phyloP scores from a whole-genome alignment of 176 grass and related monocot species.

The Eragrostis nindensis region DNA sequence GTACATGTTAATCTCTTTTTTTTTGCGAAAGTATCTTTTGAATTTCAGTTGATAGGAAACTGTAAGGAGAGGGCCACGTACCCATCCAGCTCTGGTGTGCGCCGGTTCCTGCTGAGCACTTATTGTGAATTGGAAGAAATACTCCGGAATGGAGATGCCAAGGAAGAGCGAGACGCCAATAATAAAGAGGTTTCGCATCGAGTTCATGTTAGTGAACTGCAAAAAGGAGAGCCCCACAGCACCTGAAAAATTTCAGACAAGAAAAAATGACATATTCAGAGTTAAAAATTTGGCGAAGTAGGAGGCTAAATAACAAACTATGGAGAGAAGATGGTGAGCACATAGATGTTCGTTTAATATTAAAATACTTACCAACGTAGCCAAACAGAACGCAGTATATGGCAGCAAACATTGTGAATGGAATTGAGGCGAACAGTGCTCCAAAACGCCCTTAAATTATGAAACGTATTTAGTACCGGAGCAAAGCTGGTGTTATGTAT shows the following conservation, averaged over 20 bases:
- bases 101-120: conserved; percentile 57
- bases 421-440: conserved; percentile 80
- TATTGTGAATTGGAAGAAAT: conserved; percentile 67
- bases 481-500: background rate
- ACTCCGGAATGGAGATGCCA: conserved; percentile 79
- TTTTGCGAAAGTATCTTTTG: background rate
- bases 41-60: background rate
- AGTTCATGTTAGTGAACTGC: conserved; percentile 98
- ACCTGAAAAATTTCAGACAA: conserved; percentile 46
- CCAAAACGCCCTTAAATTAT: conserved; percentile 60
- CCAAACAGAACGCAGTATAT: conserved; percentile 80
- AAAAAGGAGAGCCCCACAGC: conserved; percentile 77
- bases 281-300: background rate
- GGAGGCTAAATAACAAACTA: background rate
- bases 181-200: conserved; percentile 88
- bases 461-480: background rate
- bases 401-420: conserved; percentile 78
- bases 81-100: conserved; percentile 83
- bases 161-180: conserved; percentile 72
- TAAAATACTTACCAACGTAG: conserved; percentile 60
- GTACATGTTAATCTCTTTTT: background rate
- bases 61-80: conserved; percentile 14
- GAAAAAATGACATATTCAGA: background rate
- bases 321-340: background rate
- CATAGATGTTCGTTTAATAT: background rate